phyloP scores from a whole-genome alignment of 139 green algal species.

The Tetradesmus obliquus region DNA sequence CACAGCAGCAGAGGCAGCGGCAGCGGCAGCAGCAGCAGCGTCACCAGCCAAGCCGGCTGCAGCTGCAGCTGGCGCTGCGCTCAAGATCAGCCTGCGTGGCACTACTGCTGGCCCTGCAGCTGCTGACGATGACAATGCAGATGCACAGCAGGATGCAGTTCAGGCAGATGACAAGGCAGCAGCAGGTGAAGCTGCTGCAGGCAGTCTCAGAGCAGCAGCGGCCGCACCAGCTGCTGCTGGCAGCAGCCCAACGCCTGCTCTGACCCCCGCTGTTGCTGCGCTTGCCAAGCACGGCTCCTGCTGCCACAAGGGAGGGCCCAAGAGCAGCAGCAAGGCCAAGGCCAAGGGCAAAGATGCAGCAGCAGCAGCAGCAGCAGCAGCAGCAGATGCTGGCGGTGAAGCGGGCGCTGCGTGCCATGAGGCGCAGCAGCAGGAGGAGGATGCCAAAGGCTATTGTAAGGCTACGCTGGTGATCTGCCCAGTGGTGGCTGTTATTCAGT shows the following conservation, averaged over 20 bases:
- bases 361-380: conserved; percentile 15
- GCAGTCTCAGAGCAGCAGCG: background rate
- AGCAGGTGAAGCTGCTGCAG: background rate
- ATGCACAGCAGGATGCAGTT: background rate
- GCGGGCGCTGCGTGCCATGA: background rate
- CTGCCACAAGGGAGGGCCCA: background rate
- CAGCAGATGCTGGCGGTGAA: background rate
- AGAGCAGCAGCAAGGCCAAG: conserved; percentile 6
- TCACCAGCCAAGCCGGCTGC: background rate
- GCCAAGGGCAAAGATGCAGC: background rate
- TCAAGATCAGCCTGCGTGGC: background rate
- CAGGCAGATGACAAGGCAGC: background rate
- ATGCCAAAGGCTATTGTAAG: conserved; percentile 31
- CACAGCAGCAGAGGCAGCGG: conserved; percentile 38
- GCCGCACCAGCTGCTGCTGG: background rate
- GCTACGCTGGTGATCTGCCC: conserved; percentile 96
- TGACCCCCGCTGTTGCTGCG: background rate
- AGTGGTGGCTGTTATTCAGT: conserved; percentile 94
- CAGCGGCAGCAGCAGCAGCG: conserved; percentile 20
- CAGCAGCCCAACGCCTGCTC: background rate
- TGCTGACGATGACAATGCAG: background rate
- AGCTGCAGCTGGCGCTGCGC: background rate
- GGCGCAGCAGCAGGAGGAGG: background rate
- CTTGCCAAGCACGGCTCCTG: background rate
- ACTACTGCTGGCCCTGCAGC: background rate